phyloP scores from a whole-genome alignment of 305 asterid species.

The Fraxinus paxiana region DNA sequence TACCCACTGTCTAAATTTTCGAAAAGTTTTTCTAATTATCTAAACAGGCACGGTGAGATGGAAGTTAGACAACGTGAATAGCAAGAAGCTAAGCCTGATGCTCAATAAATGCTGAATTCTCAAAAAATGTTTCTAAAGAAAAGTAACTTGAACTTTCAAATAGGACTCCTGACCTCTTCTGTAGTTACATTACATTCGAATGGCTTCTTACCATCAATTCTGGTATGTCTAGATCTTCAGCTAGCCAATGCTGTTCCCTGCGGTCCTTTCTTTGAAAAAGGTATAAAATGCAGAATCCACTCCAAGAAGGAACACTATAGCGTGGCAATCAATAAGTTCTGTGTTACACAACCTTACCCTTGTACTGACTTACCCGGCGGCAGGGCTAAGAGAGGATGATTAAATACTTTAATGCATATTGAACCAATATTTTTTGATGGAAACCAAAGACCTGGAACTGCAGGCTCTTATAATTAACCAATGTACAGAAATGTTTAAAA shows the following conservation, averaged over 20 bases:
- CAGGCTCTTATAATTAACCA: background rate
- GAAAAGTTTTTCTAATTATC: background rate
- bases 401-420: background rate
- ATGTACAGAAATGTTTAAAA: background rate
- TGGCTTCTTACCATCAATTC: background rate
- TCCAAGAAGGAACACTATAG: background rate
- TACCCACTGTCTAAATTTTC: background rate
- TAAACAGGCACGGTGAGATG: background rate
- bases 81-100: background rate
- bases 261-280: background rate
- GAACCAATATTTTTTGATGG: slow-evolving; percentile 6
- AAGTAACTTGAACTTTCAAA: background rate
- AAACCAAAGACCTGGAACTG: slow-evolving; percentile 3
- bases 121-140: background rate
- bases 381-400: slow-evolving; percentile 9
- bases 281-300: background rate
- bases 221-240: background rate
- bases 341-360: slow-evolving; percentile 1
- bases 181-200: background rate
- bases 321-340: slow-evolving; percentile 7
- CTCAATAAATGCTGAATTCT: background rate
- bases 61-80: background rate
- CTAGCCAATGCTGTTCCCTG: slow-evolving; percentile 12
- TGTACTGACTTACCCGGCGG: background rate
- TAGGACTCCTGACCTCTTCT: background rate